These are phyloP conservation scores for Barnettozyma wickerhamii DNA, from an alignment of 805 yeast species.

Conservation along the genomic window DNA sequence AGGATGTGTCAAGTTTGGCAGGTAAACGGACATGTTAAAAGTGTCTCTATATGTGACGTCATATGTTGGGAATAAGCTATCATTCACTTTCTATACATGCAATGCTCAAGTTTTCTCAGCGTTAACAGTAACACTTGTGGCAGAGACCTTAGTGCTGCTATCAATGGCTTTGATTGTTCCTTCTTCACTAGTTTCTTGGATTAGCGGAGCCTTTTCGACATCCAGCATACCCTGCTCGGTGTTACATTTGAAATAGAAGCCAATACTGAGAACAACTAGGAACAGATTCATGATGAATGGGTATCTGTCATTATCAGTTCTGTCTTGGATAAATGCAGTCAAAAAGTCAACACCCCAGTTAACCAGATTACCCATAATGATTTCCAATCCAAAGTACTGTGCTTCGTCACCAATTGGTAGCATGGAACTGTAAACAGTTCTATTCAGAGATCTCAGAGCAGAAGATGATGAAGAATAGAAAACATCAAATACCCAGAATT, in stretches of 20 bases:
- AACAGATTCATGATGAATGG: conserved; percentile 36
- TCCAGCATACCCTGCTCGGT: conserved; percentile 30
- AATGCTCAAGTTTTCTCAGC: no score
- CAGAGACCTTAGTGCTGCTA: no score
- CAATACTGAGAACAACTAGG: conserved; percentile 26
- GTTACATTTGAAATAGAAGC: conserved; percentile 27
- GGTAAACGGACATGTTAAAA: no score
- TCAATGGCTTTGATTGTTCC: no score
- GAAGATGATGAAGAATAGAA: conserved; percentile 33
- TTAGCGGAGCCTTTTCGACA: conserved; percentile 15
- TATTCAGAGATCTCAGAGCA: conserved; percentile 33
- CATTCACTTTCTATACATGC: no score
- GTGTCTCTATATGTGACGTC: no score
- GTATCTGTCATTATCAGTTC: conserved; percentile 32
- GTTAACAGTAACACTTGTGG: no score
- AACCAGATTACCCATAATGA: conserved; percentile 36
- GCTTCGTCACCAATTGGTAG: conserved; percentile 40
- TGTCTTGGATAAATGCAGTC: conserved; percentile 37
- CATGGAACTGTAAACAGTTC: conserved; percentile 34
- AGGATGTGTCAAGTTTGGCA: no score
- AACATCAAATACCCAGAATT: conserved; percentile 38
- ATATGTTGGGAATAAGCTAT: no score
- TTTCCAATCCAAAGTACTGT: conserved; percentile 38
- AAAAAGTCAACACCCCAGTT: conserved; percentile 39
- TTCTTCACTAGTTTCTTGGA: no score